Conservation (phyloP, 164 flowering plant species). For the Piper longum region DNA sequence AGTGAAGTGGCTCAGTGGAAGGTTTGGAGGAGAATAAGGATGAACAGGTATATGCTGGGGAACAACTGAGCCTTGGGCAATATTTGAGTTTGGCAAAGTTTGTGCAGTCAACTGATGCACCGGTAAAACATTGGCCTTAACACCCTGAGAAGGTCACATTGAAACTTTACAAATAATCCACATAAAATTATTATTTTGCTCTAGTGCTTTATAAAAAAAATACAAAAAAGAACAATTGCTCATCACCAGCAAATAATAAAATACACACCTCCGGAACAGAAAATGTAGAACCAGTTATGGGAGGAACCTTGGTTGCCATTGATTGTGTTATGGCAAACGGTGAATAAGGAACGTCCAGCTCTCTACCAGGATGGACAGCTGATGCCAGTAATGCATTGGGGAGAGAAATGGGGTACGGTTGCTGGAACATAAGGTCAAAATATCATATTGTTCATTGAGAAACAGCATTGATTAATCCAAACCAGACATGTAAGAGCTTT, state of each 20-base stretch:
- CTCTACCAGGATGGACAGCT: slow-evolving; percentile 47
- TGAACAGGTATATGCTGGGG: slow-evolving; percentile 74
- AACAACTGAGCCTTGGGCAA: slow-evolving; percentile 55
- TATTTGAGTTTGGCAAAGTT: slow-evolving; percentile 34
- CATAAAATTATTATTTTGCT: background rate
- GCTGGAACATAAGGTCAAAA: slow-evolving; percentile 20
- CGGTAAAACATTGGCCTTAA: slow-evolving; percentile 39
- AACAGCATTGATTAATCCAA: background rate
- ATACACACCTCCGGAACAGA: slow-evolving; percentile 71
- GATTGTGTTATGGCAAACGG: slow-evolving; percentile 60
- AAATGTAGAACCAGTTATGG: slow-evolving; percentile 48
- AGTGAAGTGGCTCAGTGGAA: slow-evolving; percentile 73
- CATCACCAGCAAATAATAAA: background rate
- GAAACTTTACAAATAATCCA: too few species aligned
- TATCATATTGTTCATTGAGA: background rate
- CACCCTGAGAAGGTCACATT: slow-evolving; percentile 27
- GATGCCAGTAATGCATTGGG: slow-evolving; percentile 56
- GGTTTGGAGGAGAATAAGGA: slow-evolving; percentile 75
- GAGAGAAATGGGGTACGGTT: slow-evolving; percentile 56
- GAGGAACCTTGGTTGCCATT: slow-evolving; percentile 55
- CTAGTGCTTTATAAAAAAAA: background rate
- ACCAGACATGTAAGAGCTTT: background rate
- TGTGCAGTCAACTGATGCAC: slow-evolving; percentile 47
- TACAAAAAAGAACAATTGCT: background rate
- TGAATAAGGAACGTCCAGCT: slow-evolving; percentile 61